Evolutionary conservation across 164 flowering plant species (phyloP).

Genomic region (Tetrastigma voinierianum): DNA sequence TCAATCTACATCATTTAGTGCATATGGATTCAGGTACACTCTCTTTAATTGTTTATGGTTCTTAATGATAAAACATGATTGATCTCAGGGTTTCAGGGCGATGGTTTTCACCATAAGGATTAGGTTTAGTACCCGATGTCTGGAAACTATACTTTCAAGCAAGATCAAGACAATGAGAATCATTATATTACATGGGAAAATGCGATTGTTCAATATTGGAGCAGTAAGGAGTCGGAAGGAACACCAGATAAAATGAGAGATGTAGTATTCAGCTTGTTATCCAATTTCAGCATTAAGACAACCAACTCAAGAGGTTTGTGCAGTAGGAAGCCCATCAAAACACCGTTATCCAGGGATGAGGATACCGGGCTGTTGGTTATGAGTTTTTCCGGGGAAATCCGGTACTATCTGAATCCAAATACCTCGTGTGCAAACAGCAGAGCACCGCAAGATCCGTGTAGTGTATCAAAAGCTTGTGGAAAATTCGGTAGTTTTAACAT

Average conservation of each 20-base stretch:
- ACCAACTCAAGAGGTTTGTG: accelerated
- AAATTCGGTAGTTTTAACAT: constrained; percentile 13
- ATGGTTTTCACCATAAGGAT: too few species aligned
- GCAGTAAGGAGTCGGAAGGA: constrained; percentile 6
- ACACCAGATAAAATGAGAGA: neutral
- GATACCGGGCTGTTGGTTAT: constrained; percentile 21
- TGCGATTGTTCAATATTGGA: constrained; percentile 16
- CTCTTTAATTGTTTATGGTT: too few species aligned
- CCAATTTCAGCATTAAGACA: neutral
- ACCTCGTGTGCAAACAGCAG: constrained; percentile 6
- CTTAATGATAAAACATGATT: too few species aligned
- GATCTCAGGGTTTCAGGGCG: too few species aligned
- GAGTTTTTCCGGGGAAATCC: constrained; percentile 16
- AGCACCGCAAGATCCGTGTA: constrained; percentile 16
- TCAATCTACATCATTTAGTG: too few species aligned
- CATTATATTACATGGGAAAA: constrained; percentile 6
- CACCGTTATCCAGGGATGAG: too few species aligned
- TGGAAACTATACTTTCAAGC: constrained; percentile 24
- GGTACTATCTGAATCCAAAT: neutral
- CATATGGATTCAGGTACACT: too few species aligned
- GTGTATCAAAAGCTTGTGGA: constrained; percentile 20
- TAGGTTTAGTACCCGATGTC: constrained; percentile 9
- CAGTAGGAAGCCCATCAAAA: too few species aligned
- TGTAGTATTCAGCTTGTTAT: neutral
- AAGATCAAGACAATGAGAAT: neutral